A percentile compares a stretch with the other conserved stretches of the same genome.
These are phyloP conservation scores for Picocystis sp. DNA, from an alignment of 163 green algal species.

Conservation along the genomic window DNA sequence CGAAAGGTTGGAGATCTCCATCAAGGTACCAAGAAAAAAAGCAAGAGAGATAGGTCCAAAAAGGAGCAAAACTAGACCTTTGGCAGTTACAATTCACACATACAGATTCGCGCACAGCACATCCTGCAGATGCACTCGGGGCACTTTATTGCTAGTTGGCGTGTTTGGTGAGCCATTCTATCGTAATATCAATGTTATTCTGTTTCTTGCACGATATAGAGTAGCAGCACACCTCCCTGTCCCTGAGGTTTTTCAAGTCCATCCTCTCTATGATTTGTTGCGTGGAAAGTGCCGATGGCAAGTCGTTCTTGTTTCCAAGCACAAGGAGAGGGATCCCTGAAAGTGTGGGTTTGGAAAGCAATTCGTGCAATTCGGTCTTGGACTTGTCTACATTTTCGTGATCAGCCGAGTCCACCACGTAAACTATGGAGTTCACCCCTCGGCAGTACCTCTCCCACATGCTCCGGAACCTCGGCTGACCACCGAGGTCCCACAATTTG, in stretches of 20 bases:
- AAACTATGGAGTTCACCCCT: slow-evolving; percentile 90
- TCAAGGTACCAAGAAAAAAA: too few species aligned
- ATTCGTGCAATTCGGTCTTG: slow-evolving; percentile 56
- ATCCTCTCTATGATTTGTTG: slow-evolving; percentile 57
- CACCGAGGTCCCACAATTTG: slow-evolving; percentile 96
- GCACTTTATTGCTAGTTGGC: slow-evolving; percentile 30
- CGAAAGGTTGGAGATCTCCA: too few species aligned
- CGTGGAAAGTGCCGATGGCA: slow-evolving; percentile 52
- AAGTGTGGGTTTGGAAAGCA: slow-evolving; percentile 67
- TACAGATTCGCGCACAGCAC: too few species aligned
- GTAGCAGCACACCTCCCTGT: slow-evolving; percentile 81
- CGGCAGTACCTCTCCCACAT: slow-evolving; percentile 98
- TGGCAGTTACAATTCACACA: too few species aligned
- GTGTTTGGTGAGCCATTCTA: slow-evolving; percentile 86
- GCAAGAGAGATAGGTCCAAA: too few species aligned
- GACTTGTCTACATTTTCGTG: slow-evolving; percentile 40
- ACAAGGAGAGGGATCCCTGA: slow-evolving; percentile 79
- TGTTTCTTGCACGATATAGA: slow-evolving; percentile 87
- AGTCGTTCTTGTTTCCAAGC: slow-evolving; percentile 95
- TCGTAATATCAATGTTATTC: slow-evolving; percentile 81
- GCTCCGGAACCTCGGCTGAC: slow-evolving; percentile 77
- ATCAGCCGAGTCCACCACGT: slow-evolving; percentile 83
- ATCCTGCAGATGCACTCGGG: too few species aligned
- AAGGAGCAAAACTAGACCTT: too few species aligned
- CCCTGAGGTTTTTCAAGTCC: slow-evolving; percentile 36